phyloP scores from a whole-genome alignment of 345 rosid genomes.

The Raphanus sativus region DNA sequence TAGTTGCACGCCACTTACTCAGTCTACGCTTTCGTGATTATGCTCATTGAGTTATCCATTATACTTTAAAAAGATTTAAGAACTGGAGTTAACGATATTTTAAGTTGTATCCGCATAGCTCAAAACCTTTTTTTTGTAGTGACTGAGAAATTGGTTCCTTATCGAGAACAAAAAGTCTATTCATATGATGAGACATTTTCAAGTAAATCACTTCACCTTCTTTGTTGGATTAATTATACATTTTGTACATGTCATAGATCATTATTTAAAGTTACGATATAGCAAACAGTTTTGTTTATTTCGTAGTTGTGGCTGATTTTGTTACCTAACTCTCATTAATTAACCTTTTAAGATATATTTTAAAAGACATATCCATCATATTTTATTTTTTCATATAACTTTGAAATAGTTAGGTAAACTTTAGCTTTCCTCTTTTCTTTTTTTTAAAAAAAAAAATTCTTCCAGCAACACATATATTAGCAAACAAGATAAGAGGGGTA shows the following conservation, averaged over 20 bases:
- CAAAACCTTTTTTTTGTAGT: neutral
- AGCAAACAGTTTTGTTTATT: neutral
- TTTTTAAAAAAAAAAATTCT: too few relatives aligned
- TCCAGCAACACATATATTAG: neutral
- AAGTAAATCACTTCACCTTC: slow-evolving; percentile 4
- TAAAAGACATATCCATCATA: neutral
- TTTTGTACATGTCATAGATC: neutral
- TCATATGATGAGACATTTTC: neutral
- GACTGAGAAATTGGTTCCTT: neutral
- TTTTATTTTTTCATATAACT: neutral
- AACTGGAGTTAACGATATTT: neutral
- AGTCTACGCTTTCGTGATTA: slow-evolving; percentile 22
- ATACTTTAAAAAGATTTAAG: neutral
- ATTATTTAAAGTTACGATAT: neutral
- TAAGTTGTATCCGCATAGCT: neutral
- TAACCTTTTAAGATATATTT: neutral
- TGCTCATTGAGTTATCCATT: slow-evolving; percentile 37
- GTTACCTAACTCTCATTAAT: neutral
- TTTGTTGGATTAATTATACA: neutral
- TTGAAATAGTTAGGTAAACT: neutral
- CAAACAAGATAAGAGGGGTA: slow-evolving; percentile 9
- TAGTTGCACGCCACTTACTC: slow-evolving; percentile 32
- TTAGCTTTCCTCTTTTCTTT: neutral
- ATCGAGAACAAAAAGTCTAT: slow-evolving; percentile 3
- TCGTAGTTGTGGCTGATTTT: neutral